Conservation (phyloP, 768 basidiomycete species). For the Arthromyces matolae region DNA sequence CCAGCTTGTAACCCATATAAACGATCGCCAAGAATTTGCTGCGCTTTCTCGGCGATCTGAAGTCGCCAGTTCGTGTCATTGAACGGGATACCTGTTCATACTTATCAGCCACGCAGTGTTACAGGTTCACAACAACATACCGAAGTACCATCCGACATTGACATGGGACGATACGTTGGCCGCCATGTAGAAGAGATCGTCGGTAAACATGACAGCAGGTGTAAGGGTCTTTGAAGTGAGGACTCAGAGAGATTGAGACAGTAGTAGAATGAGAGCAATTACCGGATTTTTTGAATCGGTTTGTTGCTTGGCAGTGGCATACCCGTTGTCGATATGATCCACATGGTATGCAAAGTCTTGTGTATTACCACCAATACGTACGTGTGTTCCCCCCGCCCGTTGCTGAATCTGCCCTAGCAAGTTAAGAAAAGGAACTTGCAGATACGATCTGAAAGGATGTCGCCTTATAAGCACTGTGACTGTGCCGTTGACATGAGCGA, state of each 20-base stretch:
- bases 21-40: conserved; percentile 59
- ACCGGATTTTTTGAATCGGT: conserved; percentile 29
- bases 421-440: conserved; percentile 61
- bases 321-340: conserved; percentile 35
- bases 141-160: conserved; percentile 62
- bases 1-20: conserved; percentile 66
- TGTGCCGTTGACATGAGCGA: neutral
- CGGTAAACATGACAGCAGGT: conserved; percentile 60
- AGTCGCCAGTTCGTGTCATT: conserved; percentile 60
- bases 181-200: conserved; percentile 65
- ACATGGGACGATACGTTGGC: conserved; percentile 53
- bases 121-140: conserved; percentile 22
- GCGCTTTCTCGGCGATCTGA: conserved; percentile 52
- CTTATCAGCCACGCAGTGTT: neutral
- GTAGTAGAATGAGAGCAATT: neutral
- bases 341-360: conserved; percentile 52
- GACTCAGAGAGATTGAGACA: neutral
- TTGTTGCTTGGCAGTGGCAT: conserved; percentile 42
- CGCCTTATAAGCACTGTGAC: conserved; percentile 9
- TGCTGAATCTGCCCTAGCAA: conserved; percentile 56
- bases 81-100: conserved; percentile 56
- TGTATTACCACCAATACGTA: conserved; percentile 64
- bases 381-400: conserved; percentile 49
- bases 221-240: conserved; percentile 47
- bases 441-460: conserved; percentile 35